Conservation (phyloP, 2,329 filamentous ascomycete genomes). For the Ceratocystis cubensis region DNA sequence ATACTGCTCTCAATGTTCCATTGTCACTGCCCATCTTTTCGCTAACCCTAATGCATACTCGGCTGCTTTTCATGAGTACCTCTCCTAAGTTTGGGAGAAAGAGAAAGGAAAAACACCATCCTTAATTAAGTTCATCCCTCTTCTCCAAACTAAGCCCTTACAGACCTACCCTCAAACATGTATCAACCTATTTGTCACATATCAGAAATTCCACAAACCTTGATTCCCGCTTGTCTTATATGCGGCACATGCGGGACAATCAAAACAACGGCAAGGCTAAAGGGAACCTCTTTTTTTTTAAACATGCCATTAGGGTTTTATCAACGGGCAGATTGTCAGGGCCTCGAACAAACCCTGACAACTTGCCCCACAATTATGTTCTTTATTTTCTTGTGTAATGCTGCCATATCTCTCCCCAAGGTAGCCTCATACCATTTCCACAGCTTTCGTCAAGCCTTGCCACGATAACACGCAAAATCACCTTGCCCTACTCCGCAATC, state of each 20-base stretch:
- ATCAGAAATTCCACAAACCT: not conserved
- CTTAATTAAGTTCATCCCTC: not conserved
- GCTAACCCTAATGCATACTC: too few relatives aligned
- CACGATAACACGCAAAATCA: not conserved
- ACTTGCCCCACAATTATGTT: too few relatives aligned
- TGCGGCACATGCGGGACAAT: conserved; percentile 4
- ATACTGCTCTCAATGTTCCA: not conserved
- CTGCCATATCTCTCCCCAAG: not conserved
- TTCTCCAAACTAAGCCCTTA: not conserved
- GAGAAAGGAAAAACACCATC: not conserved
- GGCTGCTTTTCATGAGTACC: too few relatives aligned
- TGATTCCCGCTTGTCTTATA: not conserved
- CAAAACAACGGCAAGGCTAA: not conserved
- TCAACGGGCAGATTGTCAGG: not conserved
- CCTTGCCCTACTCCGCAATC: not conserved
- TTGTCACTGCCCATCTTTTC: not conserved
- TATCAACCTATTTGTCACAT: not conserved
- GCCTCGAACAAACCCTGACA: conserved; percentile 2
- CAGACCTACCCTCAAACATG: not conserved
- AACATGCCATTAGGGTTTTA: too few relatives aligned
- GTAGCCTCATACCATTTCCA: not conserved
- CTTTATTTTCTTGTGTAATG: not conserved
- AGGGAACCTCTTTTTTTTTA: too few relatives aligned
- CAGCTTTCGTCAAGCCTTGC: not conserved
- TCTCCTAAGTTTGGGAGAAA: not conserved